These are phyloP conservation scores for Populus tomentosa DNA, from an alignment of 441 rosid genomes.

Conservation along the genomic window DNA sequence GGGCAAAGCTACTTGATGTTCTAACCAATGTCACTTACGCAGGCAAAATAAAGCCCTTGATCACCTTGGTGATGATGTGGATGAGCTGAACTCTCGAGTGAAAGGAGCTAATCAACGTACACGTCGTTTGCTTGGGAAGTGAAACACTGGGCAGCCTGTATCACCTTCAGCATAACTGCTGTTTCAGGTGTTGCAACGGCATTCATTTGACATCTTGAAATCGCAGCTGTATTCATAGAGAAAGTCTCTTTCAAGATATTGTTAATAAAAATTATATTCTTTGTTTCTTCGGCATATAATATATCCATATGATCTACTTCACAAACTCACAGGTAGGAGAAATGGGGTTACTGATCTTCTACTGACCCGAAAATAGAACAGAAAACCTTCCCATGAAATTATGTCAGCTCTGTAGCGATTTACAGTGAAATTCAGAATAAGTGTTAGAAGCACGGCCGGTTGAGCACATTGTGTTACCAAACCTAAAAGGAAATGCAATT, in stretches of 20 bases:
- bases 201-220: background rate
- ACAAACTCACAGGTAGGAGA: background rate
- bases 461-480: no score
- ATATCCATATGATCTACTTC: background rate
- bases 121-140: slow-evolving; percentile 61
- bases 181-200: background rate
- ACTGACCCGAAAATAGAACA: no score
- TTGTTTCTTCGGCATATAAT: background rate
- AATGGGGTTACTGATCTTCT: background rate
- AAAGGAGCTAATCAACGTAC: slow-evolving; percentile 61
- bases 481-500: no score
- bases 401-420: background rate
- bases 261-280: background rate
- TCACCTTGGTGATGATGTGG: slow-evolving; percentile 59
- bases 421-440: background rate
- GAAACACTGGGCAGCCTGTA: background rate
- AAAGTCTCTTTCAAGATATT: background rate
- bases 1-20: background rate
- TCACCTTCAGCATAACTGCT: background rate
- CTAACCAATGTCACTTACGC: slow-evolving; percentile 14
- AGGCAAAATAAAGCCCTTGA: slow-evolving; percentile 69
- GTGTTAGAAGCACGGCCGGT: no score
- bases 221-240: background rate
- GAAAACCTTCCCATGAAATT: background rate
- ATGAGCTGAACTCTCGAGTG: slow-evolving; percentile 65